A percentile compares a stretch with the other conserved stretches of the same genome.
phyloP scores from a whole-genome alignment of 768 basidiomycete genomes.

The Serendipita indica region DNA sequence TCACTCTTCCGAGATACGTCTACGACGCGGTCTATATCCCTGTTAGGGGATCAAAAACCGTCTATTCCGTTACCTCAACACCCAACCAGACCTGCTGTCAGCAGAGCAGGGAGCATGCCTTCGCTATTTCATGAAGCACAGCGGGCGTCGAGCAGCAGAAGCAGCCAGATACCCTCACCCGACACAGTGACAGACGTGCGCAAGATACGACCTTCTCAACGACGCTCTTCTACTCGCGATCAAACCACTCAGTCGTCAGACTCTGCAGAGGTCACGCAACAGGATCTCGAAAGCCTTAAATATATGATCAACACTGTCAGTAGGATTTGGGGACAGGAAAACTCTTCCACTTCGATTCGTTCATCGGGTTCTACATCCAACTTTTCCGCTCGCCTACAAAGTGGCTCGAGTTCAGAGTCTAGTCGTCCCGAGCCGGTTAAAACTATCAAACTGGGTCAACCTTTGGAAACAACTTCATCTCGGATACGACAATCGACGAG shows the following conservation, averaged over 20 bases:
- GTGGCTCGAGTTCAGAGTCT: neutral
- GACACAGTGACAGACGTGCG: neutral
- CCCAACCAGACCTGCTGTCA: neutral
- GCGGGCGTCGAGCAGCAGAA: neutral
- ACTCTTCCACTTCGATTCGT: neutral
- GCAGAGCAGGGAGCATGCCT: neutral
- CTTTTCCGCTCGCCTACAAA: neutral
- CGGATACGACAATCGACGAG: neutral
- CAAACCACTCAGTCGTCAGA: neutral
- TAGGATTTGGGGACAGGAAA: neutral
- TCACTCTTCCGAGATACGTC: neutral
- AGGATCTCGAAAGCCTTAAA: neutral
- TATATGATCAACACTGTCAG: conserved; percentile 5
- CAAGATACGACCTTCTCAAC: neutral
- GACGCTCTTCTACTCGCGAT: neutral
- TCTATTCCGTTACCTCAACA: neutral
- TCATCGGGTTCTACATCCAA: neutral
- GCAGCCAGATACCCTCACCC: neutral
- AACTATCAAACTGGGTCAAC: neutral
- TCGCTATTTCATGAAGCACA: neutral
- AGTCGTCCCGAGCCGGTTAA: neutral
- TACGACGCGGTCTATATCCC: neutral
- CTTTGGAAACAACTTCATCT: neutral
- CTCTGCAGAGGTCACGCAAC: neutral
- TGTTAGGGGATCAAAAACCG: neutral